Conservation (phyloP, 1,284 basidiomycete genomes). For the Pascua sp. region DNA sequence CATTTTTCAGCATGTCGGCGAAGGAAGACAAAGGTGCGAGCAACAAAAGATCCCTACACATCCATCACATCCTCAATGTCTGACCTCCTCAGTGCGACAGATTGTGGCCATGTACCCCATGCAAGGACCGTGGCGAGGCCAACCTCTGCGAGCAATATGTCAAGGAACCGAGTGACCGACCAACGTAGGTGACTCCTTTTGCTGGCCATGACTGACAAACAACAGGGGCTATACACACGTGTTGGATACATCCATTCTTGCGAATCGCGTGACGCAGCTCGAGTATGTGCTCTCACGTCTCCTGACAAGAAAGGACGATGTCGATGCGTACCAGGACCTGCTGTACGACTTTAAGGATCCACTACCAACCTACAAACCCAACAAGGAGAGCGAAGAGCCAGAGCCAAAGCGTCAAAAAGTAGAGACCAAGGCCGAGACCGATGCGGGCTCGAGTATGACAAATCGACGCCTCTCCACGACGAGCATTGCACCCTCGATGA, state of each 20-base stretch:
- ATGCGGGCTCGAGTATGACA: no score
- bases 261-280: conserved; percentile 22
- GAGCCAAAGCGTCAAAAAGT: neutral
- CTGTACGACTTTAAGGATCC: conserved; percentile 16
- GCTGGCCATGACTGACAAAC: conserved; percentile 4
- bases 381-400: conserved; percentile 8
- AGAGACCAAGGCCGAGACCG: no score
- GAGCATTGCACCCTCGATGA: no score
- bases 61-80: no score
- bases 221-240: conserved; percentile 28
- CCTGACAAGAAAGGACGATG: conserved; percentile 11
- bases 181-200: conserved; percentile 10
- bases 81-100: conserved; percentile 10
- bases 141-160: conserved; percentile 20
- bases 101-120: conserved; percentile 20
- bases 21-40: conserved; percentile 19
- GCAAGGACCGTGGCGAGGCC: conserved; percentile 22
- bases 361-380: conserved; percentile 11
- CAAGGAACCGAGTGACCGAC: conserved; percentile 18
- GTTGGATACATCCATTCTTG: conserved; percentile 21
- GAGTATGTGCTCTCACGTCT: conserved; percentile 19
- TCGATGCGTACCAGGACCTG: conserved; percentile 16
- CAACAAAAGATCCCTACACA: no score
- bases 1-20: conserved; percentile 12
- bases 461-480: no score